Conservation (phyloP, 2,329 filamentous ascomycete species). For the Fusarium sp. region DNA sequence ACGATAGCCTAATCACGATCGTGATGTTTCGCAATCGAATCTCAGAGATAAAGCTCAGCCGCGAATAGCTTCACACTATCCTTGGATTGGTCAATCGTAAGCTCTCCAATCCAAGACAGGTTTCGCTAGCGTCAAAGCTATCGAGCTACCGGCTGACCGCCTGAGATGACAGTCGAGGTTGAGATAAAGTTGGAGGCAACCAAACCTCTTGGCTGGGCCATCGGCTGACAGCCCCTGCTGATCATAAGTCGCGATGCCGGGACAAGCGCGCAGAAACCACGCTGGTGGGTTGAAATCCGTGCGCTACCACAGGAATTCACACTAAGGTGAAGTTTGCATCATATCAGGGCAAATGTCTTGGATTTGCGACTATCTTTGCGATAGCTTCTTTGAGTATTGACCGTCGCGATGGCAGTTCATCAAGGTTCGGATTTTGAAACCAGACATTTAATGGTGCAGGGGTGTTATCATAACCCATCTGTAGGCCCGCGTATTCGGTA, state of each 20-base stretch:
- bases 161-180: not conserved
- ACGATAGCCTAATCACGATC: not conserved
- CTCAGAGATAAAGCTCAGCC: not conserved
- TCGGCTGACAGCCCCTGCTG: slow-evolving; percentile 35
- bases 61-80: not conserved
- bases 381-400: no score
- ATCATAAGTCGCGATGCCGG: slow-evolving; percentile 5
- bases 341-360: no score
- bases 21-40: not conserved
- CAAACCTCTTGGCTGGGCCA: slow-evolving; percentile 3
- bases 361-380: no score
- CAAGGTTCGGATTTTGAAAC: no score
- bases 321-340: no score
- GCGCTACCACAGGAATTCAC: not conserved
- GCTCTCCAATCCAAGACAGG: not conserved
- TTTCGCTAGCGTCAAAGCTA: not conserved
- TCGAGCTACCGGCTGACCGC: not conserved
- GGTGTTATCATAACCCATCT: no score
- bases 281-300: not conserved
- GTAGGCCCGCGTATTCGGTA: not conserved
- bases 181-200: slow-evolving; percentile 4
- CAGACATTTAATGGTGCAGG: no score
- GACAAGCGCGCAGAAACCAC: not conserved
- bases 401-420: no score
- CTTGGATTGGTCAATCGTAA: not conserved